phyloP scores from a whole-genome alignment of 495 filamentous ascomycete genomes.

The Hypomontagnella monticulosa region DNA sequence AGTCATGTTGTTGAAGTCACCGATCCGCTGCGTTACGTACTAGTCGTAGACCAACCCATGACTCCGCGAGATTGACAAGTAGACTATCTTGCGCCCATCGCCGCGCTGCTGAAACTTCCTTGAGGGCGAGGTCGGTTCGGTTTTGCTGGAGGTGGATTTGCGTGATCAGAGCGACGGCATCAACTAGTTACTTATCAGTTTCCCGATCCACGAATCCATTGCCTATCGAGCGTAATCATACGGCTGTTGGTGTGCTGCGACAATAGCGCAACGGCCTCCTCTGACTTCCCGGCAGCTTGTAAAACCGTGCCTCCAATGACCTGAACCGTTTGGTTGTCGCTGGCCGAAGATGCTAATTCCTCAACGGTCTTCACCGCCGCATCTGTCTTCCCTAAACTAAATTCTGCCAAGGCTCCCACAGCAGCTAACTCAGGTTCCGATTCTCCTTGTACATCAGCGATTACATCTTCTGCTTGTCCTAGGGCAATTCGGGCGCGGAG shows the following conservation, averaged over 20 bases:
- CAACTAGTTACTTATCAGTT: slow-evolving; percentile 51
- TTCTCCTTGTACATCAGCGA: slow-evolving; percentile 72
- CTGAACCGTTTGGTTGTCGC: slow-evolving; percentile 84
- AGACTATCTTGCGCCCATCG: slow-evolving; percentile 96
- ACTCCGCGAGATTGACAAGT: slow-evolving; percentile 92
- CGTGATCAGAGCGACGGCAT: slow-evolving; percentile 76
- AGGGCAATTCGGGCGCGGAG: slow-evolving; percentile 84
- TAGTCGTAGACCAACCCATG: slow-evolving; percentile 89
- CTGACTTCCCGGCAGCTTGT: slow-evolving; percentile 76
- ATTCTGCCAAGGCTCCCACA: slow-evolving; percentile 79
- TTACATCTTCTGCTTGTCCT: slow-evolving; percentile 76
- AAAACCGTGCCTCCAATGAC: slow-evolving; percentile 80
- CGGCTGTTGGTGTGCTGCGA: slow-evolving; percentile 87
- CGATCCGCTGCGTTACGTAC: slow-evolving; percentile 61
- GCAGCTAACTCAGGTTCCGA: slow-evolving; percentile 79
- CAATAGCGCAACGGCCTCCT: slow-evolving; percentile 83
- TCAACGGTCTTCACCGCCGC: slow-evolving; percentile 70
- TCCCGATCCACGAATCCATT: slow-evolving; percentile 42
- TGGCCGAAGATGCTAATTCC: slow-evolving; percentile 68
- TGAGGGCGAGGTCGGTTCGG: slow-evolving; percentile 85
- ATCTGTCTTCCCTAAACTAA: slow-evolving; percentile 65
- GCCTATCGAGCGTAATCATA: slow-evolving; percentile 54
- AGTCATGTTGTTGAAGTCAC: background rate
- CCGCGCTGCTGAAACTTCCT: slow-evolving; percentile 88
- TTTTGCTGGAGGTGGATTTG: slow-evolving; percentile 95